Evolutionary conservation across 371 early-diverging fungal genomes (phyloP), one percentile per base, ranked within the genome.

Genomic region (Chytridiales sp.): DNA sequence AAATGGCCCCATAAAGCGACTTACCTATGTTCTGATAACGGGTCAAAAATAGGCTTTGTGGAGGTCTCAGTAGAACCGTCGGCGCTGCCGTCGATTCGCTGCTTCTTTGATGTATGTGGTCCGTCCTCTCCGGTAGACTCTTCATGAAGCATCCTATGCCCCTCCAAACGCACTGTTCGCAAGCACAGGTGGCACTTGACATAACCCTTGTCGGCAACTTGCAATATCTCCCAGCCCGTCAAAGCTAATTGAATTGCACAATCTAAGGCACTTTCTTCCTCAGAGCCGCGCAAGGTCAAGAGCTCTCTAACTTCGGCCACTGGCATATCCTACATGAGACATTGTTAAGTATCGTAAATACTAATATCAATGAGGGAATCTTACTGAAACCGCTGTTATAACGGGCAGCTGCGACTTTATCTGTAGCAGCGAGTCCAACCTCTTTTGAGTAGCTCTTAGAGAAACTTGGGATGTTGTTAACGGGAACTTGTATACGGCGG

Each of bases 401-500:
- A 9, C 38, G 17, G 17, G 38, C 11, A 17, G 38, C 17, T 8
- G 38, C 11, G 17, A 17, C 11, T 38, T 38, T 8, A 38, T 38
- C 8, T 38, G 38, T 38, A 38, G 38, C 38, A 38, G 38, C 38
- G 8, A 8, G 17, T 38, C 38, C 8, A 48, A 26, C 17, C 48
- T 26, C 9, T 29, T 15, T 24, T 26, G 48, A 5, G 48, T 48
- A 29, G 48, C 21, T 26, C 48, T 26, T 4, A 48, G 24, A 32
- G 48, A 26, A 19, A 48, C 48, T 4, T 26, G 30, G 4, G 48
- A 48, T 29, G 48, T 29, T 4, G 48, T 48, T 4, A 48, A 29
- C 27, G 48, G 48, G 31, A 48, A 48, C 21, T 19, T 4, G 29
- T 48, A 48, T 6, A 48, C 48, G 26, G 48, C 24, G 15, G 24